Evolutionary conservation across 257 asterid species (phyloP), one percentile per base, ranked within the genome.

Genomic region (Ocimum tenuiflorum): DNA sequence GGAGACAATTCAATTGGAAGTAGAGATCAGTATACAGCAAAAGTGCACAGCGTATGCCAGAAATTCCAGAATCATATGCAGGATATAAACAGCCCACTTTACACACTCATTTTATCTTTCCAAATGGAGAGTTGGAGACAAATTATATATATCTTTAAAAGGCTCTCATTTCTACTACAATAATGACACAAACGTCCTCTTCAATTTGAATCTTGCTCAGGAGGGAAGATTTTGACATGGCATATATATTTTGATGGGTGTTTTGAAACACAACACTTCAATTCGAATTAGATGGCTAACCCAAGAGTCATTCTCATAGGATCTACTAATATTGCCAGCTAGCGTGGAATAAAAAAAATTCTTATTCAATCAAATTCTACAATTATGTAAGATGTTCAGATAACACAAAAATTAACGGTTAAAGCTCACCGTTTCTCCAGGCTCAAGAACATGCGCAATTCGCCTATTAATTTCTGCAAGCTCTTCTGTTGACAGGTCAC

Each of bases 391-490:
- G 13, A 42, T 43, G 39, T 54, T 33, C 50, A 13, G 60, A 47
- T 38, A 43, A 63, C 45, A 69, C 31, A 54, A 24, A 14, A 55
- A 13, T 29, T 17, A 3, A 43, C 31, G 63, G 73, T 54, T 15
- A 64, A 54, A 50, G 66, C 65, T 78, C 76, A 88, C 99, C 12
- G 91, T 90, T 79, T 94, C 99, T 77, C 91, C 95, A 55, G 96
- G 87, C 78, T 90, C 89, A 52, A 94, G 97, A 68, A 59, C 80
- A 79, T 86, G 83, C 55, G 99, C 88, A 70, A 94, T 88, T 71
- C 95, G 85, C 88, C 95, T 86, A 80, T 86, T 94, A 41, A 94
- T 81, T 83, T 57, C 83, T 60, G 88, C 97, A 73, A 94, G 81
- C 53, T 82, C 92, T 63, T 82, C 89, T 18, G 92, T 80, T 70